These are phyloP conservation scores for Penicillium aurantiogriseum DNA, from an alignment of 2,329 filamentous ascomycete genomes.

Conservation along the genomic window DNA sequence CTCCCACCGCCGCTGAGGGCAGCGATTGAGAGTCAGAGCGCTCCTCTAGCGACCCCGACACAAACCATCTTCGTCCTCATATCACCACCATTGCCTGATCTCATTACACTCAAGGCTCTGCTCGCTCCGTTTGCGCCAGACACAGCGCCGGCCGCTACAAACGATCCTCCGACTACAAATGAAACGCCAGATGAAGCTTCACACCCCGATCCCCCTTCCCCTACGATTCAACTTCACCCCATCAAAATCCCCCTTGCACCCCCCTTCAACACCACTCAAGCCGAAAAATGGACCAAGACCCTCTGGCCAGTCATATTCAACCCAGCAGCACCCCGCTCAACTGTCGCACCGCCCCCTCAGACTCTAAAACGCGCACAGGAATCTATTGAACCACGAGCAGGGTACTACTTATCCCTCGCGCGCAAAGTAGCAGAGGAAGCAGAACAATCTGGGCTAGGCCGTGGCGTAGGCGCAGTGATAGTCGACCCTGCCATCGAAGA, in stretches of 20 bases:
- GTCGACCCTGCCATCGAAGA: slow-evolving; percentile 43
- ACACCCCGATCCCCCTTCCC: slow-evolving; percentile 2
- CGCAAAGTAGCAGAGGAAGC: slow-evolving; percentile 40
- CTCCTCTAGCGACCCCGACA: slow-evolving; percentile 7
- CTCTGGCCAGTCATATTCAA: slow-evolving; percentile 48
- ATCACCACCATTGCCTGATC: slow-evolving; percentile 40
- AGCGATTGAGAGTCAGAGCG: slow-evolving; percentile 19
- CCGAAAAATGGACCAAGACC: slow-evolving; percentile 42
- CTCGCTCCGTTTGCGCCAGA: slow-evolving; percentile 39
- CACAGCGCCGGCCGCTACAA: slow-evolving; percentile 12
- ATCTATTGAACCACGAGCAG: slow-evolving; percentile 38
- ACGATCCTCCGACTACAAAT: not conserved
- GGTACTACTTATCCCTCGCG: slow-evolving; percentile 43
- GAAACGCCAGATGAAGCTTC: slow-evolving; percentile 3
- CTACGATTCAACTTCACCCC: slow-evolving; percentile 29
- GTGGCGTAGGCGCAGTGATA: slow-evolving; percentile 45
- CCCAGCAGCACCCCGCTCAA: slow-evolving; percentile 44
- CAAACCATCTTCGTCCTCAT: slow-evolving; percentile 45
- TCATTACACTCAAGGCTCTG: slow-evolving; percentile 33
- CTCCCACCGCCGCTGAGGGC: slow-evolving; percentile 33
- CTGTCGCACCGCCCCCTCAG: slow-evolving; percentile 43
- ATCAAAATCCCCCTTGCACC: slow-evolving; percentile 43
- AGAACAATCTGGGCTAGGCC: slow-evolving; percentile 36
- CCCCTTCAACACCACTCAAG: slow-evolving; percentile 41
- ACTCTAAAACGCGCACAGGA: slow-evolving; percentile 35